These are phyloP conservation scores for Crithidia mellificae DNA, from an alignment of 208 protist species.

Conservation along the genomic window DNA sequence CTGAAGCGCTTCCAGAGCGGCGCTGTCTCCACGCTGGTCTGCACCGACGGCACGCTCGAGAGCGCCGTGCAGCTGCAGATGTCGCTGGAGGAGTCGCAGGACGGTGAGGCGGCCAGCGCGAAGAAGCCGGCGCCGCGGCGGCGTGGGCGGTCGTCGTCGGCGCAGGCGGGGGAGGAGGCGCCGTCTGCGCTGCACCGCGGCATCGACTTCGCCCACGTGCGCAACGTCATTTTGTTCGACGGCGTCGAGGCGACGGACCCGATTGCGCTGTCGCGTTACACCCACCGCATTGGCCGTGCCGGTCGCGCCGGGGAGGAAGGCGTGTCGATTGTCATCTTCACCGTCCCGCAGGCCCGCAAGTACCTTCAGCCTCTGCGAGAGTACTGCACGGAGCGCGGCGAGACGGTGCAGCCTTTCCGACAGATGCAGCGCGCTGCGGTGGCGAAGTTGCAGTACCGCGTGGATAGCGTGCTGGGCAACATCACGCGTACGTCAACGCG, in stretches of 20 bases:
- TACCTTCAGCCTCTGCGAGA: constrained; percentile 55
- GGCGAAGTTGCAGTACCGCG: constrained; percentile 85
- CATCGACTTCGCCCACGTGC: constrained; percentile 96
- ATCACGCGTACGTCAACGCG: constrained; percentile 76
- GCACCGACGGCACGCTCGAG: constrained; percentile 94
- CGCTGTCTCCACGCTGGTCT: constrained; percentile 94
- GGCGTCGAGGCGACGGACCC: constrained; percentile 84
- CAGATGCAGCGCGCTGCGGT: constrained; percentile 74
- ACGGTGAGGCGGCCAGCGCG: constrained; percentile 5
- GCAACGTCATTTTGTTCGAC: constrained; percentile 97
- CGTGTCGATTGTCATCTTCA: constrained; percentile 90
- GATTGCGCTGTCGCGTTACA: constrained; percentile 91
- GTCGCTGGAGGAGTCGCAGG: constrained; percentile 29
- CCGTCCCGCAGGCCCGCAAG: constrained; percentile 65
- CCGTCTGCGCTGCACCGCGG: constrained; percentile 90
- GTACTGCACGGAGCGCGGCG: constrained; percentile 58
- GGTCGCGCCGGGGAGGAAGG: constrained; percentile 88
- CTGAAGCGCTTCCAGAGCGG: constrained; percentile 95
- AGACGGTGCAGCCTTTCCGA: constrained; percentile 68
- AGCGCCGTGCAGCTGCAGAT: constrained; percentile 70
- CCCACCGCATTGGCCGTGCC: constrained; percentile 96
- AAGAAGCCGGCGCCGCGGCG: constrained; percentile 19
- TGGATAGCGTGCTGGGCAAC: constrained; percentile 78
- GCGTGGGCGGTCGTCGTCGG: not conserved
- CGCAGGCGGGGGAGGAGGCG: constrained; percentile 20